Conservation (phyloP, 768 basidiomycete genomes). For the Suillus ampliporus region DNA sequence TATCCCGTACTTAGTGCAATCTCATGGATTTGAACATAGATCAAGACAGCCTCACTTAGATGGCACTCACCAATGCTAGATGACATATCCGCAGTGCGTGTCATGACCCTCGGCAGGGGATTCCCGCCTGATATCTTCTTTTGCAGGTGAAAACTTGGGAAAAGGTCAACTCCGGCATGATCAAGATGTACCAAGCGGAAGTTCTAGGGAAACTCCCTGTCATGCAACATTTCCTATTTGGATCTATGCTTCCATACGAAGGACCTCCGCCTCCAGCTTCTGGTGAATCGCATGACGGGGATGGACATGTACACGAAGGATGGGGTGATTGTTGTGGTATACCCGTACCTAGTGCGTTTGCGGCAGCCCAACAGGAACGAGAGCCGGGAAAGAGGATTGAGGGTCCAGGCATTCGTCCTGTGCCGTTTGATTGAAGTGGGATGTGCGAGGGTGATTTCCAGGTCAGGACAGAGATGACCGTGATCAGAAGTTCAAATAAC, state of each 20-base stretch:
- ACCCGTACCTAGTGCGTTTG: conserved; percentile 82
- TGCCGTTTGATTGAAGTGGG: conserved; percentile 73
- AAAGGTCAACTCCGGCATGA: conserved; percentile 95
- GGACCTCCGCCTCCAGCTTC: conserved; percentile 54
- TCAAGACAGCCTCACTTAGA: conserved; percentile 92
- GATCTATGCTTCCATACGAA: conserved; percentile 74
- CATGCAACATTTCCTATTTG: conserved; percentile 95
- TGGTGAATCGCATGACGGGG: conserved; percentile 19
- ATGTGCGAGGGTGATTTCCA: neutral
- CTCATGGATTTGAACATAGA: conserved; percentile 47
- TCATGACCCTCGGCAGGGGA: neutral
- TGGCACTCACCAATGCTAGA: conserved; percentile 99
- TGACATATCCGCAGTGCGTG: conserved; percentile 84
- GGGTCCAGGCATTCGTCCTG: conserved; percentile 72
- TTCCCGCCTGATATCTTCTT: conserved; percentile 2
- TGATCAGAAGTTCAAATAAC: neutral
- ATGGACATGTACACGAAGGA: conserved; percentile 48
- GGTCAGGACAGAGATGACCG: neutral
- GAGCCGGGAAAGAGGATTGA: conserved; percentile 47
- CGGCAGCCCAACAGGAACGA: conserved; percentile 58
- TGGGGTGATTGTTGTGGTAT: conserved; percentile 96
- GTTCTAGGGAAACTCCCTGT: conserved; percentile 96
- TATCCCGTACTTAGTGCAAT: neutral
- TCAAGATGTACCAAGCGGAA: conserved; percentile 97
- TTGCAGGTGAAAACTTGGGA: conserved; percentile 87